Evolutionary conservation across 2,329 filamentous ascomycete species (phyloP).

Genomic region (Aspergillus sp.): DNA sequence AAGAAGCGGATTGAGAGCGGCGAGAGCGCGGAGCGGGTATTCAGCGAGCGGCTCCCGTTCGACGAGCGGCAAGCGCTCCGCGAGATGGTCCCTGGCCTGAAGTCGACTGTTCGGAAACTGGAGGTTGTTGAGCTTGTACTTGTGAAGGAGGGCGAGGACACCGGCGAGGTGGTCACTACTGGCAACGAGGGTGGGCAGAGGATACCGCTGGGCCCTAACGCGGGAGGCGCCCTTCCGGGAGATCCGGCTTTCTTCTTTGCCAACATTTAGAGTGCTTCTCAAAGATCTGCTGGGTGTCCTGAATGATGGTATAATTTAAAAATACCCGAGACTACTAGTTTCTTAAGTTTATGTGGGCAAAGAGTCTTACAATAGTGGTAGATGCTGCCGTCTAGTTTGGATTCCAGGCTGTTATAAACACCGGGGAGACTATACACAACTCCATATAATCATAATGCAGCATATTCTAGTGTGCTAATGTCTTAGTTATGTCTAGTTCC

Average conservation of each 20-base stretch:
- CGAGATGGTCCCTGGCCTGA: constrained; percentile 71
- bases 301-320: constrained; percentile 12
- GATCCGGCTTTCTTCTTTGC: constrained; percentile 75
- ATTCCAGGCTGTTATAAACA: too few species aligned
- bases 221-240: constrained; percentile 71
- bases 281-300: constrained; percentile 11
- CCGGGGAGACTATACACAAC: too few species aligned
- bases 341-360: neutral
- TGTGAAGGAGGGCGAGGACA: constrained; percentile 52
- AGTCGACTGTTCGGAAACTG: constrained; percentile 62
- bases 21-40: constrained; percentile 57
- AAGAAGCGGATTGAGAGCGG: constrained; percentile 66
- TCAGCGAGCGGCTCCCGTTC: constrained; percentile 78
- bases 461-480: too few species aligned
- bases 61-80: constrained; percentile 67
- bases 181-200: constrained; percentile 50
- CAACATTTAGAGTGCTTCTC: constrained; percentile 55
- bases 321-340: neutral
- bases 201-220: constrained; percentile 38
- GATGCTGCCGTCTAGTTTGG: neutral
- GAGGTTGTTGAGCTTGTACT: constrained; percentile 58
- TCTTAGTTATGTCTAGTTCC: too few species aligned
- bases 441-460: too few species aligned
- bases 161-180: constrained; percentile 33
- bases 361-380: neutral